Conservation (phyloP, 129 eudicot genomes). For the Calendula officinalis region DNA sequence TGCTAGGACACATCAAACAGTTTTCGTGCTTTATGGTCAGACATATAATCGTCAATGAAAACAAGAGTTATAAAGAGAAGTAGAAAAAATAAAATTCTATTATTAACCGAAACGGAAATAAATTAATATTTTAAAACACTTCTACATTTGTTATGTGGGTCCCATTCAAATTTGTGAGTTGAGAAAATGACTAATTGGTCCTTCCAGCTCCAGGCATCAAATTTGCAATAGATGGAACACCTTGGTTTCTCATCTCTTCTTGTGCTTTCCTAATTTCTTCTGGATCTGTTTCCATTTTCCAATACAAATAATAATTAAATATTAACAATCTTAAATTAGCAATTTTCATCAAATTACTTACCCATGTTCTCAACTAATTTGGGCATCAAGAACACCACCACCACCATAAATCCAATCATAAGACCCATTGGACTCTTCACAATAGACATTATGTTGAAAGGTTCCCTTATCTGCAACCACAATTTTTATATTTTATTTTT, state of each 20-base stretch:
- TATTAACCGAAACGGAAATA: constrained; percentile 15
- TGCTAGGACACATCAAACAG: too few relatives aligned
- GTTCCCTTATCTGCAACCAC: constrained; percentile 76
- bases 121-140: neutral
- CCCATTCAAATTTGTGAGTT: neutral
- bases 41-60: neutral
- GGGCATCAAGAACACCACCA: constrained; percentile 94
- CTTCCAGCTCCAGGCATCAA: constrained; percentile 66
- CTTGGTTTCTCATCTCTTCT: constrained; percentile 97
- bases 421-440: constrained; percentile 99
- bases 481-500: neutral
- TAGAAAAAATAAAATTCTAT: neutral
- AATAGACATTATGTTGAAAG: constrained; percentile 69
- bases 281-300: constrained; percentile 47
- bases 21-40: too few relatives aligned
- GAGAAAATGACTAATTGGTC: constrained; percentile 33
- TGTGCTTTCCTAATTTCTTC: constrained; percentile 90
- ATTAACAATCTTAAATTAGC: neutral
- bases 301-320: neutral
- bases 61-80: neutral
- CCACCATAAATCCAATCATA: constrained; percentile 93
- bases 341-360: constrained; percentile 33
- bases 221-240: constrained; percentile 84
- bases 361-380: constrained; percentile 86
- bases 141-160: constrained; percentile 12